A percentile compares a stretch with the other conserved stretches of the same genome.
Evolutionary conservation across 2,329 filamentous ascomycete species (phyloP).

Genomic region (Exophiala sideris): DNA sequence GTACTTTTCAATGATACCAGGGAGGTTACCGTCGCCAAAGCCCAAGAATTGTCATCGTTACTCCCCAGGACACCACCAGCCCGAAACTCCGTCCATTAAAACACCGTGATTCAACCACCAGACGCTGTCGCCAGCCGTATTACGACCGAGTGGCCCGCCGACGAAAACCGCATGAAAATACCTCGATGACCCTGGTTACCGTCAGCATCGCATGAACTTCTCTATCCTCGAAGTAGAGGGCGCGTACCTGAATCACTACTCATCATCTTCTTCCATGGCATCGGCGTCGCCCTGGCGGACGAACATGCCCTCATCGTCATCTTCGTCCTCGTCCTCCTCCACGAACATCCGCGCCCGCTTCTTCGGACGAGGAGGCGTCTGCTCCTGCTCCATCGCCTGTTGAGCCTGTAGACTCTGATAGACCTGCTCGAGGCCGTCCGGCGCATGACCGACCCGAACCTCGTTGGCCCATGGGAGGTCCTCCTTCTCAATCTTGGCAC

Average conservation of each 20-base stretch:
- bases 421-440: neutral
- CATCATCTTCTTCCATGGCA: slow-evolving; percentile 2
- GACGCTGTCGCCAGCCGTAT: neutral
- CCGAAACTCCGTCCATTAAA: no score
- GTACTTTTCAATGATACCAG: no score
- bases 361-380: neutral
- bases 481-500: slow-evolving; percentile 37
- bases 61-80: no score
- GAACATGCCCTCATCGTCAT: slow-evolving; percentile 9
- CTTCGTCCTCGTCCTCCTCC: slow-evolving; percentile 1
- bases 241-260: neutral
- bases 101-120: neutral
- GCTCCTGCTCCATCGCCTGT: neutral
- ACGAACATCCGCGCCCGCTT: slow-evolving; percentile 11
- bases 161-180: neutral
- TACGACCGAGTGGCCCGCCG: no score
- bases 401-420: no score
- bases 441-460: slow-evolving; percentile 2
- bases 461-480: slow-evolving; percentile 41
- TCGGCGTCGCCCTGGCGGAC: slow-evolving; percentile 1
- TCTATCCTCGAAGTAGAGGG: neutral
- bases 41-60: no score
- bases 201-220: no score
- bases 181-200: neutral
- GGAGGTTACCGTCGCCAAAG: no score